Conservation (phyloP, 1,284 basidiomycete species). For the Tilletia horrida region DNA sequence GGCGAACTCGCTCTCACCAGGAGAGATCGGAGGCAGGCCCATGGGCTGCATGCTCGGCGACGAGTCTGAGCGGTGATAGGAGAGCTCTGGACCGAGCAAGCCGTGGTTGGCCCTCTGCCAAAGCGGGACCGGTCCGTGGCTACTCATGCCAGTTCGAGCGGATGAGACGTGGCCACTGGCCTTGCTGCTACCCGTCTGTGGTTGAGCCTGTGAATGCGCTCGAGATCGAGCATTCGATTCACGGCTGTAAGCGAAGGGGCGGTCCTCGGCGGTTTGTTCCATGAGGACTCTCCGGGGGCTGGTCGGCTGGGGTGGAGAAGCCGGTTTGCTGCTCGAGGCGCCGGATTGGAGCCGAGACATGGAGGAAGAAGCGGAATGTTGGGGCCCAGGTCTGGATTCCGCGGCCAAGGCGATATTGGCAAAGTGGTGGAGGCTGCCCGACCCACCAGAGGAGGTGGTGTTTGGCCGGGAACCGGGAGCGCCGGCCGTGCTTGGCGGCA, state of each 20-base stretch:
- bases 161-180: not conserved
- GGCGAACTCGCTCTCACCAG: constrained; percentile 3
- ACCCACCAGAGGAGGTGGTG: not conserved
- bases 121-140: not conserved
- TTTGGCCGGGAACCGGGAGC: not conserved
- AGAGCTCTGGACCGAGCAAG: not conserved
- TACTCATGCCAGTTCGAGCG: no score
- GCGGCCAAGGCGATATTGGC: constrained; percentile 7
- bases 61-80: not conserved
- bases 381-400: not conserved
- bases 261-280: constrained; percentile 14
- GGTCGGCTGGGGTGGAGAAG: constrained; percentile 6
- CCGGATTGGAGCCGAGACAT: no score
- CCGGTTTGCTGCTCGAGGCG: not conserved
- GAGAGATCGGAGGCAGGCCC: constrained; percentile 2
- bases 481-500: not conserved
- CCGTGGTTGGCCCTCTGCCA: constrained; percentile 1
- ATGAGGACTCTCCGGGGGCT: constrained; percentile 10
- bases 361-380: no score
- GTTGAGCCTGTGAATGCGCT: not conserved
- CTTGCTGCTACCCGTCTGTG: no score
- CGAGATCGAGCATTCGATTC: not conserved
- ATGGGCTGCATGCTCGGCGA: constrained; percentile 3
- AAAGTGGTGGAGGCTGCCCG: not conserved
- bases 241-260: constrained; percentile 7